Evolutionary conservation across 169 alveolate species (phyloP).

Genomic region (Plasmodium adleri): DNA sequence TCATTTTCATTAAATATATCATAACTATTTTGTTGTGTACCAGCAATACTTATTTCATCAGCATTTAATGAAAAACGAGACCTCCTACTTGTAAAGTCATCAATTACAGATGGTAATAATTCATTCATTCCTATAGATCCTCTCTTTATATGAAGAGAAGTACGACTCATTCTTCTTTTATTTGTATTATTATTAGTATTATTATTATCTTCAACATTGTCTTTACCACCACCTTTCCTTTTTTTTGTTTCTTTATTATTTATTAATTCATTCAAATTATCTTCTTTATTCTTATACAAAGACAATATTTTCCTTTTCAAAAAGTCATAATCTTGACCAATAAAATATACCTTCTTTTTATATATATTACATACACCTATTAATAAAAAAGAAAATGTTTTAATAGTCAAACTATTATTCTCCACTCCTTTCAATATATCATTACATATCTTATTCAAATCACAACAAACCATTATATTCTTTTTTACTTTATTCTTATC

Average conservation of each 20-base stretch:
- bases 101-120: slow-evolving; percentile 54
- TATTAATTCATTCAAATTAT: slow-evolving; percentile 35
- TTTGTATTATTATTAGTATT: background rate
- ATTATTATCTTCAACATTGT: slow-evolving; percentile 33
- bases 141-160: slow-evolving; percentile 68
- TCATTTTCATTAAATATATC: slow-evolving; percentile 64
- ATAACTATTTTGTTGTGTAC: slow-evolving; percentile 32
- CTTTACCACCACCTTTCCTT: slow-evolving; percentile 48
- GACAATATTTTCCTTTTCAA: slow-evolving; percentile 73
- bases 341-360: slow-evolving; percentile 68
- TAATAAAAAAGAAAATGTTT: slow-evolving; percentile 67
- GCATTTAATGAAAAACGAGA: slow-evolving; percentile 69
- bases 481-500: slow-evolving; percentile 72
- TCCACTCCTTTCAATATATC: slow-evolving; percentile 70
- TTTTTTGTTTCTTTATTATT: slow-evolving; percentile 40
- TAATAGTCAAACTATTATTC: slow-evolving; percentile 66
- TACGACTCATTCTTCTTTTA: slow-evolving; percentile 54
- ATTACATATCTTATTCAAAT: slow-evolving; percentile 58
- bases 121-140: slow-evolving; percentile 64
- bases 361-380: slow-evolving; percentile 75
- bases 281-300: slow-evolving; percentile 63
- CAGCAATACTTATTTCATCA: slow-evolving; percentile 74
- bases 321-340: slow-evolving; percentile 73
- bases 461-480: slow-evolving; percentile 74
- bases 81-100: slow-evolving; percentile 50